phyloP scores from a whole-genome alignment of 208 protist genomes.

The Balamuthia mandrillaris region DNA sequence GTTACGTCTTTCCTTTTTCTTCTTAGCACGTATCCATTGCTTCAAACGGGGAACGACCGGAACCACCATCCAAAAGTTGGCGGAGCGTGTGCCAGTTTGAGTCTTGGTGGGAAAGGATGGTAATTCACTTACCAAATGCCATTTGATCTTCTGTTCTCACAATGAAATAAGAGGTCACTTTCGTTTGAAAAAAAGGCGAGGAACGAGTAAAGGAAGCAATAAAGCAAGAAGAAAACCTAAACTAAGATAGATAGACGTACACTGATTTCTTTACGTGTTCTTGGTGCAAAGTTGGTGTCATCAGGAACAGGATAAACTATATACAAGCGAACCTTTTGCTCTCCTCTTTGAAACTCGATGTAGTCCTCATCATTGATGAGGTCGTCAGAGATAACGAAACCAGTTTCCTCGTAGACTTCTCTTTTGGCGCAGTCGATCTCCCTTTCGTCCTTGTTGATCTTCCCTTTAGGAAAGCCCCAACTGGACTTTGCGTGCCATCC shows the following conservation, averaged over 20 bases:
- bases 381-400: conserved; percentile 17
- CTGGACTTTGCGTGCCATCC: conserved; percentile 43
- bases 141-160: conserved; percentile 47
- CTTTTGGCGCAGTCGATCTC: conserved; percentile 52
- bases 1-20: not conserved
- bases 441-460: conserved; percentile 62
- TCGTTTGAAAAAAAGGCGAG: not conserved
- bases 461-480: conserved; percentile 66
- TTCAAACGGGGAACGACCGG: conserved; percentile 39
- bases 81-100: not conserved
- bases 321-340: conserved; percentile 35
- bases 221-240: not conserved
- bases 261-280: conserved; percentile 59
- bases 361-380: conserved; percentile 42
- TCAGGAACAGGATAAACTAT: conserved; percentile 48
- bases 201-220: not conserved
- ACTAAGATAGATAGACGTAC: conserved; percentile 16
- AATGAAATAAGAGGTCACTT: no score
- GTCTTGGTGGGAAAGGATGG: conserved; percentile 43
- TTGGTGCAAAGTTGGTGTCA: conserved; percentile 44
- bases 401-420: conserved; percentile 54
- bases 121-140: conserved; percentile 45
- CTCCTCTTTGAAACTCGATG: conserved; percentile 23
- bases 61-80: conserved; percentile 40
- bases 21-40: not conserved